Evolutionary conservation across 1,139 yeast species (phyloP).

Genomic region (Scheffersomyces cryptocercus): DNA sequence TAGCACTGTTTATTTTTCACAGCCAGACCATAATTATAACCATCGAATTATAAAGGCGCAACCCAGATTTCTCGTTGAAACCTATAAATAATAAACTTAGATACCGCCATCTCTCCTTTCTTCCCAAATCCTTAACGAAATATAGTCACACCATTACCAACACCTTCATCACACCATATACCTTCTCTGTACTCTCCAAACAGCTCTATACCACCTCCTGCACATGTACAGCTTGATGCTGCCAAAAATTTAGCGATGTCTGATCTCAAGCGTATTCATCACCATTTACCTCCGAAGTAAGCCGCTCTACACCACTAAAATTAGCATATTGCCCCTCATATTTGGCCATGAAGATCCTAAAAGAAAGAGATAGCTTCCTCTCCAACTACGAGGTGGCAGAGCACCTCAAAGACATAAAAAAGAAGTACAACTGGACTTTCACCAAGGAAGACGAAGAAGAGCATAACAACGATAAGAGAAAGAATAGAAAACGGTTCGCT

Average conservation of each 20-base stretch:
- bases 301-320: neutral
- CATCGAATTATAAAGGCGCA: too few relatives aligned
- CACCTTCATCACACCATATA: constrained; percentile 10
- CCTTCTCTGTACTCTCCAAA: too few relatives aligned
- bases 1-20: too few relatives aligned
- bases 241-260: constrained; percentile 2
- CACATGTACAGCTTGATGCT: neutral
- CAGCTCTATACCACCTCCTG: neutral
- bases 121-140: too few relatives aligned
- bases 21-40: too few relatives aligned
- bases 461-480: constrained; percentile 21
- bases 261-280: neutral
- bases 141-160: constrained; percentile 20
- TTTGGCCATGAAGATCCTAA: constrained; percentile 37
- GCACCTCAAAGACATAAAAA: constrained; percentile 56
- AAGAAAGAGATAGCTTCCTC: constrained; percentile 60
- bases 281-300: too few relatives aligned
- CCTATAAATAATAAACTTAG: too few relatives aligned
- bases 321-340: too few relatives aligned
- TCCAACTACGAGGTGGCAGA: constrained; percentile 72
- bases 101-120: too few relatives aligned
- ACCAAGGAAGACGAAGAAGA: constrained; percentile 37
- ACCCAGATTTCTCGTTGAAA: too few relatives aligned
- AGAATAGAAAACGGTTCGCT: constrained; percentile 43
- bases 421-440: constrained; percentile 47